phyloP scores from a whole-genome alignment of 73 alveolate genomes.

The Effrenium voratum region DNA sequence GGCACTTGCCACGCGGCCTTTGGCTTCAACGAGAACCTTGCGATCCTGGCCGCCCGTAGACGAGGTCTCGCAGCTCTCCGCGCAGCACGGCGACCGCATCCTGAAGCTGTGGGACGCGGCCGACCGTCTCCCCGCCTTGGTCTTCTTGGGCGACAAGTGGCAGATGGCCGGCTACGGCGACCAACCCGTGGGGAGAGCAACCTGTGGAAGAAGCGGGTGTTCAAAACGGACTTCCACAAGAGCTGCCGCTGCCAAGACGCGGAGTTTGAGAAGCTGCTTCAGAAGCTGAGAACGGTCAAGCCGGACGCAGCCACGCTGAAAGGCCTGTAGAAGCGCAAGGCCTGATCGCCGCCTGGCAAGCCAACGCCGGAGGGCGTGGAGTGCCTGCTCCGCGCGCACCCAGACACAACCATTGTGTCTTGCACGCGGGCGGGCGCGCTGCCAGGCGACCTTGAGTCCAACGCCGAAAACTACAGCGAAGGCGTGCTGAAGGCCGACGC shows the following conservation, averaged over 20 bases:
- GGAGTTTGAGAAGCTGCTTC: neutral
- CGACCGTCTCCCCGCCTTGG: neutral
- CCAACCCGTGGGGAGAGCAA: neutral
- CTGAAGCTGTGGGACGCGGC: neutral
- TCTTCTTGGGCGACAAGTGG: neutral
- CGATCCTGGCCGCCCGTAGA: neutral
- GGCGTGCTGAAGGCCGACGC: neutral
- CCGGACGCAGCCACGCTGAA: neutral
- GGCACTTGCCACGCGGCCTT: conserved; percentile 58
- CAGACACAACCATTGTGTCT: neutral
- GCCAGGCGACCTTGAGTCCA: neutral
- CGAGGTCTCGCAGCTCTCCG: neutral
- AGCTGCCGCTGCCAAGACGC: conserved; percentile 2
- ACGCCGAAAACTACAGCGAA: neutral
- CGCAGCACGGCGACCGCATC: neutral
- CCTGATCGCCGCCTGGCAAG: neutral
- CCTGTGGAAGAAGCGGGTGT: neutral
- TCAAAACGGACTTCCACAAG: neutral
- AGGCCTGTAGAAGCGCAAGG: neutral
- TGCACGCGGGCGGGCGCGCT: neutral
- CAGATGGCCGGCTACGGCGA: conserved; percentile 30
- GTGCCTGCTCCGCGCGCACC: neutral
- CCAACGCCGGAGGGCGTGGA: neutral
- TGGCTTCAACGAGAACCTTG: neutral
- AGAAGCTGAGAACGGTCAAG: neutral